Base-by-base conservation (phyloP, 345 rosid genomes). In the Aquilaria sinensis region DNA sequence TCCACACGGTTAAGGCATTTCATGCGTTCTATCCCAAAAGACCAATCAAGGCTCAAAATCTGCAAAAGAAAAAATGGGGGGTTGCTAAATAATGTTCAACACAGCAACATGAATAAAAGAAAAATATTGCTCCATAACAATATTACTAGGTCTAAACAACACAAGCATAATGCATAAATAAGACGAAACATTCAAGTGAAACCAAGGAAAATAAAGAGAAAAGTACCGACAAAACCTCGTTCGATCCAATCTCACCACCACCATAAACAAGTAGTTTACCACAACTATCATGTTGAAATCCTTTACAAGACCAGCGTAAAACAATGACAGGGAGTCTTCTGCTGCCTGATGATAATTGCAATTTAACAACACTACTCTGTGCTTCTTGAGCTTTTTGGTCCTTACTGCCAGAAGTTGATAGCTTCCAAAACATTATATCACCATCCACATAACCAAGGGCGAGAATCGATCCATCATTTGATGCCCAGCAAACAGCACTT, bases 361-460 rank as follows among this genome's bases (percentile, higher is more conserved):
- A 76, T 81, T 81, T 89, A 70, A 83, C 81, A 63, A 81, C 80
- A 71, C 77, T 72, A 73, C 66, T 75, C 61, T 77, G 79, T 59
- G 75, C 57, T 58, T 77, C 75, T 64, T 79, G 78, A 57, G 58
- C 62, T 54, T 78, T 78, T 51, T 72, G 68, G 66, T 72, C 76
- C 61, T 69, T 75, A 61, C 84, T 70, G 62, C 56, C 62, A 69
- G 67, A 54, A 62, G 65, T 46, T 49, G 74, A 60, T 54, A 81
- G 69, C 69, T 83, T 80, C 98, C 96, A 89, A 60, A 92, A 78
- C 75, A 85, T 53, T 72, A 89, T 82, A 75, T 92, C 98, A 37
- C 98, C 96, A 70, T 89, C 98, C 29, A 83, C 78, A 77, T 87
- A 92, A 63, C 98, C 98, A 60, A 85, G 95, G 15, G 92, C 92